Conservation (phyloP, 495 filamentous ascomycete genomes). For the Lindgomyces ingoldianus region DNA sequence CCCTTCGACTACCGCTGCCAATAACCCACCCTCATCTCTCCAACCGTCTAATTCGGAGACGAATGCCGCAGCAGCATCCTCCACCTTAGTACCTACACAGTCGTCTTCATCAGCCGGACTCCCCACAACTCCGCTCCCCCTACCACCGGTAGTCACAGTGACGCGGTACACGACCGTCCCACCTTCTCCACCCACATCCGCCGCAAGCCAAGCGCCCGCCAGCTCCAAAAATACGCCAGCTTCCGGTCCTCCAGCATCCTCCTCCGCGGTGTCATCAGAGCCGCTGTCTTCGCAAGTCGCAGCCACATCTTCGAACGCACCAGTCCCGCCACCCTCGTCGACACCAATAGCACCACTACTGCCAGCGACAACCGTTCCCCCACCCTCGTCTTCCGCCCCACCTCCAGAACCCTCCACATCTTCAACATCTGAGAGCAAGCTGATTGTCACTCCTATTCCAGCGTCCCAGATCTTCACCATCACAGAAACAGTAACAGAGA, state of each 20-base stretch:
- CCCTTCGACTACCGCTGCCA: constrained; percentile 1
- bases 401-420: background rate
- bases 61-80: background rate
- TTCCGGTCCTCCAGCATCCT: background rate
- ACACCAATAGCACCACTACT: background rate
- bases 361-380: background rate
- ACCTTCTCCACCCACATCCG: background rate
- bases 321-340: background rate
- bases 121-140: background rate
- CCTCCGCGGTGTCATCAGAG: background rate
- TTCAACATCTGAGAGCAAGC: constrained; percentile 1
- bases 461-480: constrained; percentile 29
- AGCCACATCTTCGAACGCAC: background rate
- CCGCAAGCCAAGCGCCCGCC: background rate
- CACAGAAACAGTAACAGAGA: constrained; percentile 30
- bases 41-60: background rate
- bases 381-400: constrained; percentile 9
- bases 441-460: constrained; percentile 29
- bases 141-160: background rate
- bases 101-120: background rate
- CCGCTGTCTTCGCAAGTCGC: background rate
- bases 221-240: background rate
- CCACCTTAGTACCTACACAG: background rate
- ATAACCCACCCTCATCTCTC: background rate
- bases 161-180: background rate